These are phyloP conservation scores for Echinochloa phyllopogon DNA, from an alignment of 176 grass and related monocot genomes.

Conservation along the genomic window DNA sequence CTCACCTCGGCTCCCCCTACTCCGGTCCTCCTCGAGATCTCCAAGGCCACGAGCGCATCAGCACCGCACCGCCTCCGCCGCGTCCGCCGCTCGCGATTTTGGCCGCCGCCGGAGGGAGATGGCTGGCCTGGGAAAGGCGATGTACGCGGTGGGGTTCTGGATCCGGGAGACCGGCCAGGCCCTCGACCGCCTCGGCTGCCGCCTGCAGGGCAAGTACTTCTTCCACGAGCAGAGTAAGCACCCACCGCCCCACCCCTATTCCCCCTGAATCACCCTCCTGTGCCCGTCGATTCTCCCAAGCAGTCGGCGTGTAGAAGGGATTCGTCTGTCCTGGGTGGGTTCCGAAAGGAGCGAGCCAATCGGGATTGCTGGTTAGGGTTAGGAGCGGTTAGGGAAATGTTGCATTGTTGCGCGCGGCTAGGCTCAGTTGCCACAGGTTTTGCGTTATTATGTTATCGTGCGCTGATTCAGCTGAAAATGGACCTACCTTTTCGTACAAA, in stretches of 20 bases:
- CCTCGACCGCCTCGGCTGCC: slow-evolving; percentile 87
- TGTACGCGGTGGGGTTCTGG: slow-evolving; percentile 98
- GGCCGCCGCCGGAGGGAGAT: slow-evolving; percentile 35
- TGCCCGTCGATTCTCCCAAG: not conserved
- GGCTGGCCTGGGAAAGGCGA: slow-evolving; percentile 78
- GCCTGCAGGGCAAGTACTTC: slow-evolving; percentile 94
- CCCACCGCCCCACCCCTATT: not conserved
- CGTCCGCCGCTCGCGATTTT: slow-evolving; percentile 17
- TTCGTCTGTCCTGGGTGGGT: not conserved
- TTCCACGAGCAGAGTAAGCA: slow-evolving; percentile 94
- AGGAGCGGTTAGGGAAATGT: slow-evolving; percentile 1
- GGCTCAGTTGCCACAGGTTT: not conserved
- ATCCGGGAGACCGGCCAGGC: slow-evolving; percentile 96
- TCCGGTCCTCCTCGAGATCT: slow-evolving; percentile 45
- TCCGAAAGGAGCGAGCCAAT: not conserved
- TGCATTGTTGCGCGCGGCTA: not conserved
- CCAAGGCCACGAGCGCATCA: slow-evolving; percentile 42
- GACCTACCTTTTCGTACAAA: not conserved
- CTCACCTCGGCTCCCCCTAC: not conserved
- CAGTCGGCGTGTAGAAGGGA: not conserved
- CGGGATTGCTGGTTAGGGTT: slow-evolving; percentile 43
- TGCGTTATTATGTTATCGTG: not conserved
- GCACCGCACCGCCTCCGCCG: not conserved
- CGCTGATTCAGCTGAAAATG: slow-evolving; percentile 20
- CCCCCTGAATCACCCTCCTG: not conserved